These are phyloP conservation scores for Cutaneotrichosporon mucoides DNA, from an alignment of 1,284 basidiomycete species.

Conservation along the genomic window DNA sequence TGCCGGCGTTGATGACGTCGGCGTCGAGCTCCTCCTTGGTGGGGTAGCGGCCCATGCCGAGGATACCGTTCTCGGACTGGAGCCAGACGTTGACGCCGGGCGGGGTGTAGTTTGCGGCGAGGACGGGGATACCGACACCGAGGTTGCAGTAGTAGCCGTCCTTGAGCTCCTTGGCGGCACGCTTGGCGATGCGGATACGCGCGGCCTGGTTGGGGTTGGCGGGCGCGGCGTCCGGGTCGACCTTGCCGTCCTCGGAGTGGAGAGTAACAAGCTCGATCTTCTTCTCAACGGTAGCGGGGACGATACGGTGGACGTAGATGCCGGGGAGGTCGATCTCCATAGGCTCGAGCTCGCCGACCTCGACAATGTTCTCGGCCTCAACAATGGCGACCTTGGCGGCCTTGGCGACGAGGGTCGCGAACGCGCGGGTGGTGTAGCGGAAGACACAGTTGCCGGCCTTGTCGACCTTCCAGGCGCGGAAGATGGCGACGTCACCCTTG, in stretches of 20 bases:
- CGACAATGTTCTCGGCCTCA: conserved; percentile 91
- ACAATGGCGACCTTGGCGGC: conserved; percentile 88
- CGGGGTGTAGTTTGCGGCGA: conserved; percentile 77
- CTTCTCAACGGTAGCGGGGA: conserved; percentile 71
- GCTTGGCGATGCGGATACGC: conserved; percentile 71
- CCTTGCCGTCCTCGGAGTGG: conserved; percentile 30
- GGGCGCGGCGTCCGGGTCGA: conserved; percentile 19
- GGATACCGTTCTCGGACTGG: conserved; percentile 91
- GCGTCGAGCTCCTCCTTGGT: conserved; percentile 81
- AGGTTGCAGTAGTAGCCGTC: conserved; percentile 80
- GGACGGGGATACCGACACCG: conserved; percentile 82
- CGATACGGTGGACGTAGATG: conserved; percentile 83
- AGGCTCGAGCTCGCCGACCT: conserved; percentile 75
- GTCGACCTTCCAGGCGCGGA: conserved; percentile 94
- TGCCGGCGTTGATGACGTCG: conserved; percentile 94
- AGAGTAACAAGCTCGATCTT: conserved; percentile 69
- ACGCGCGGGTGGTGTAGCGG: conserved; percentile 84
- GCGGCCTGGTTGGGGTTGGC: conserved; percentile 18
- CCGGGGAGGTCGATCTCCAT: conserved; percentile 77
- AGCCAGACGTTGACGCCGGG: conserved; percentile 81
- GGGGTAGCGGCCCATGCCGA: conserved; percentile 94
- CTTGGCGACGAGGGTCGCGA: conserved; percentile 78
- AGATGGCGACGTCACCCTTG: conserved; percentile 79
- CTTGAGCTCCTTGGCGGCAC: conserved; percentile 80
- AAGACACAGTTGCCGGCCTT: conserved; percentile 82